Evolutionary conservation across 208 protist species (phyloP).

Genomic region (Crithidia thermophila): DNA sequence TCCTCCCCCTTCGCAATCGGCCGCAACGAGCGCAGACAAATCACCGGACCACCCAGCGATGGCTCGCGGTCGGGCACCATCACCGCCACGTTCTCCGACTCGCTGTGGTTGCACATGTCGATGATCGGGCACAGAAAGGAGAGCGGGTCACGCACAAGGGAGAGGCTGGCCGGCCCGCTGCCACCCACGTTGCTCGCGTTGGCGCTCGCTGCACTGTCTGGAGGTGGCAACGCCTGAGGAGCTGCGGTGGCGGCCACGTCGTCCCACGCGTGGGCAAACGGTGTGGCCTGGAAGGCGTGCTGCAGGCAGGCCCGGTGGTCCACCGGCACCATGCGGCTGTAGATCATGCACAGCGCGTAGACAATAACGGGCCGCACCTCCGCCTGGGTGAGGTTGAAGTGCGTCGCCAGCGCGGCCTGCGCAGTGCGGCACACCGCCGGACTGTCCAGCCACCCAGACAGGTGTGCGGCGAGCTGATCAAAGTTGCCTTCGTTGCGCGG

Average conservation of each 20-base stretch:
- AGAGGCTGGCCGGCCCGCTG: background rate
- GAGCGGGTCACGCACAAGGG: slow-evolving; percentile 67
- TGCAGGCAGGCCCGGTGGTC: slow-evolving; percentile 62
- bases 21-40: slow-evolving; percentile 72
- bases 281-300: slow-evolving; percentile 61
- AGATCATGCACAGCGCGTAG: slow-evolving; percentile 78
- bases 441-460: slow-evolving; percentile 61
- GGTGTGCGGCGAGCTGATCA: slow-evolving; percentile 61
- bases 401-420: slow-evolving; percentile 44
- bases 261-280: slow-evolving; percentile 49
- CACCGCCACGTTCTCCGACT: slow-evolving; percentile 80
- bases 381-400: slow-evolving; percentile 64
- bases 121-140: slow-evolving; percentile 83
- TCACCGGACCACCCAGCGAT: slow-evolving; percentile 44
- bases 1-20: slow-evolving; percentile 77
- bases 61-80: slow-evolving; percentile 59
- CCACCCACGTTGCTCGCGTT: background rate
- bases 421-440: slow-evolving; percentile 52
- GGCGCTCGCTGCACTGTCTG: background rate
- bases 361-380: slow-evolving; percentile 66
- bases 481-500: slow-evolving; percentile 83
- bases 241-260: slow-evolving; percentile 29
- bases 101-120: slow-evolving; percentile 88
- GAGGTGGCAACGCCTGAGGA: slow-evolving; percentile 8
- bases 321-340: slow-evolving; percentile 85